A percentile compares a stretch with the other conserved stretches of the same genome.
Evolutionary conservation across 2,329 filamentous ascomycete species (phyloP).

Genomic region (Cladosporium austrohemisphaericum): DNA sequence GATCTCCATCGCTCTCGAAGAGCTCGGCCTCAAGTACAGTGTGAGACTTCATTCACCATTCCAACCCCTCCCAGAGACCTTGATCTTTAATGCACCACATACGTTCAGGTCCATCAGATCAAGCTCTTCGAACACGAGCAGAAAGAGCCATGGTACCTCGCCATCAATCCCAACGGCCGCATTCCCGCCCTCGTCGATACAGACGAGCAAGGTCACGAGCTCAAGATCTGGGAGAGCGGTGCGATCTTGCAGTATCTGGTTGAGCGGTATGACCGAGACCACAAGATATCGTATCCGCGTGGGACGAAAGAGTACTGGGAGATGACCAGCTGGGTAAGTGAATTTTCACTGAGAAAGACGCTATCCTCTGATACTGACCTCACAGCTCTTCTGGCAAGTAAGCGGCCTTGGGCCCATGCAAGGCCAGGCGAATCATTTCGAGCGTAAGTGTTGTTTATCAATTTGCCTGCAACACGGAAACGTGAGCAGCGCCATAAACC

Average conservation of each 20-base stretch:
- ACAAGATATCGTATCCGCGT: constrained; percentile 76
- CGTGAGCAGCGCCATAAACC: constrained; percentile 5
- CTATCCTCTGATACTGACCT: constrained; percentile 47
- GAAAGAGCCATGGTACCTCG: constrained; percentile 82
- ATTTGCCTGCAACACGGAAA: no score
- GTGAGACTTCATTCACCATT: background rate
- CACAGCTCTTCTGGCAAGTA: constrained; percentile 1
- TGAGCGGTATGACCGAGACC: constrained; percentile 65
- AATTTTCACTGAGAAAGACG: constrained; percentile 43
- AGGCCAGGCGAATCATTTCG: constrained; percentile 78
- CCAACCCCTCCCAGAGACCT: background rate
- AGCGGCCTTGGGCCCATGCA: constrained; percentile 40
- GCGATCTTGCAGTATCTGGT: constrained; percentile 81
- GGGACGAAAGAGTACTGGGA: constrained; percentile 71
- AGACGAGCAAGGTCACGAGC: constrained; percentile 66
- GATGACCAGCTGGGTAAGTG: constrained; percentile 68
- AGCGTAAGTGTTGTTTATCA: constrained; percentile 42
- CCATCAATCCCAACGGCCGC: constrained; percentile 89
- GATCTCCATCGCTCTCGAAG: constrained; percentile 79
- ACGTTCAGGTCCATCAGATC: constrained; percentile 73
- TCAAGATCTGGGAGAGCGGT: constrained; percentile 78
- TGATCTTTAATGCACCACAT: constrained; percentile 39
- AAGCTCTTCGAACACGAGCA: constrained; percentile 73
- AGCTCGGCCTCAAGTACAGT: constrained; percentile 55
- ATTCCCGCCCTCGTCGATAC: constrained; percentile 84